Evolutionary conservation across 2,329 filamentous ascomycete species (phyloP), one percentile per base, ranked within the genome.

Genomic region (Stemphylium vesicarium): DNA sequence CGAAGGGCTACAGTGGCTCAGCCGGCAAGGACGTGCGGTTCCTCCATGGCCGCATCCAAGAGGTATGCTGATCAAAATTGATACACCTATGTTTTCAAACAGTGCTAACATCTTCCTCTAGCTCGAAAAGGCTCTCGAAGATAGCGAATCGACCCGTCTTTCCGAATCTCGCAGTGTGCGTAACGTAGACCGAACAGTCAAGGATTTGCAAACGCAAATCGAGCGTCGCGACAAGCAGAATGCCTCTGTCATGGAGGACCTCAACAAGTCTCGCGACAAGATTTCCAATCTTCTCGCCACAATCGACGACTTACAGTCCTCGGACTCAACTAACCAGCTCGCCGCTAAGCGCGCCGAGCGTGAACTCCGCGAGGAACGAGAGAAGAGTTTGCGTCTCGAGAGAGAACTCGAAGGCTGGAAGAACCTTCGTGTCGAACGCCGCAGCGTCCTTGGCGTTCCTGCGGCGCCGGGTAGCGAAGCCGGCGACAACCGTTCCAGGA

Each of bases 1-100:
- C 95, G 38, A 98, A 98, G 81, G 92, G 93, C 48, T 98, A 96
- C 78, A 72, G 66, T 39, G 95, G 93, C 16, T 96, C 89, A 62
- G 91, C 91, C 20, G 96, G 93, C 75, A 92, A 96, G 69, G 94
- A 98, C 77, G 91, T 98, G 64, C 90, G 95, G 70, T 98, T 97
- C 80, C 78, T 98, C 69, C 91, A 97, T 77, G 94, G 92, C 71
- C 87, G 94, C 45, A 92, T 99, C 63, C 92, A 97, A 80, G 94
- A 98, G 84, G 93, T 96, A 82, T 84, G 86, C 75, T 15, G 39
- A 18, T 31, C 26, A 42, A 33, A 45, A 33, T 5, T 16, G 9
- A 18, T 36, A 36, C 24, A 45, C 32, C 35, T 9, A 39, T 32
- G 20, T 37, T 45, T 13, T 50, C 22, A 13, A 43, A 44, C 40